phyloP scores from a whole-genome alignment of 164 flowering plant species.

The Macadamia integrifolia region DNA sequence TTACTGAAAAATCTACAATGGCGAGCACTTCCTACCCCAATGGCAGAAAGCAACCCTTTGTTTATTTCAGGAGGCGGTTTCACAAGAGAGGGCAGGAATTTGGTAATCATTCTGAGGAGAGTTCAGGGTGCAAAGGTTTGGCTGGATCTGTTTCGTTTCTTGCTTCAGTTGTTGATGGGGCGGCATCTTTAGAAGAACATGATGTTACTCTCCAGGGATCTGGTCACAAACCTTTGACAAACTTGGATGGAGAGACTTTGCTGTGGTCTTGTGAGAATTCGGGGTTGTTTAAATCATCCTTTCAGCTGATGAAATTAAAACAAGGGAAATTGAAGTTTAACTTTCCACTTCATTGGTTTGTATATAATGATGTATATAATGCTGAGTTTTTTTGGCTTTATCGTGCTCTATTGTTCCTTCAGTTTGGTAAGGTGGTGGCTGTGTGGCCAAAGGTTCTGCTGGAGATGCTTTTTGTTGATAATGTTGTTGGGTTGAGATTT shows the following conservation, averaged over 20 bases:
- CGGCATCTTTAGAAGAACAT: slow-evolving; percentile 16
- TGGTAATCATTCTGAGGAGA: slow-evolving; percentile 9
- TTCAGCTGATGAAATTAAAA: slow-evolving; percentile 22
- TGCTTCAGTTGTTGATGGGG: slow-evolving; percentile 19
- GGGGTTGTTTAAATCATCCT: slow-evolving; percentile 24
- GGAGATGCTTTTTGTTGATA: slow-evolving; percentile 90
- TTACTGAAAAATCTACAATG: slow-evolving; percentile 19
- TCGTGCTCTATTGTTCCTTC: slow-evolving; percentile 32
- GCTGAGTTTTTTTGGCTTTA: slow-evolving; percentile 28
- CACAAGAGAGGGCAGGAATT: slow-evolving; percentile 26
- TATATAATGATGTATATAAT: slow-evolving; percentile 15
- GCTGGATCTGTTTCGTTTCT: slow-evolving; percentile 21
- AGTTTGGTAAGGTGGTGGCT: slow-evolving; percentile 45
- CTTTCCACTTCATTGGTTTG: slow-evolving; percentile 19
- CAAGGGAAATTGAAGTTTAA: slow-evolving; percentile 30
- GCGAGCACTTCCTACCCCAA: slow-evolving; percentile 16
- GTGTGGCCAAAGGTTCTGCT: slow-evolving; percentile 67
- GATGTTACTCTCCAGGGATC: slow-evolving; percentile 12
- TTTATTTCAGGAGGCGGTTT: slow-evolving; percentile 67
- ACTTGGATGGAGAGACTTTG: slow-evolving; percentile 8
- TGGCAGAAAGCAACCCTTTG: slow-evolving; percentile 41
- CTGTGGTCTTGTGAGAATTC: slow-evolving; percentile 27
- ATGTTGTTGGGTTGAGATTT: slow-evolving; percentile 58
- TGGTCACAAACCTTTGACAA: slow-evolving; percentile 9
- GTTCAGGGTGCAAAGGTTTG: slow-evolving; percentile 13